Conservation (phyloP, 208 protist species). For the Trypanosoma cruzi region DNA sequence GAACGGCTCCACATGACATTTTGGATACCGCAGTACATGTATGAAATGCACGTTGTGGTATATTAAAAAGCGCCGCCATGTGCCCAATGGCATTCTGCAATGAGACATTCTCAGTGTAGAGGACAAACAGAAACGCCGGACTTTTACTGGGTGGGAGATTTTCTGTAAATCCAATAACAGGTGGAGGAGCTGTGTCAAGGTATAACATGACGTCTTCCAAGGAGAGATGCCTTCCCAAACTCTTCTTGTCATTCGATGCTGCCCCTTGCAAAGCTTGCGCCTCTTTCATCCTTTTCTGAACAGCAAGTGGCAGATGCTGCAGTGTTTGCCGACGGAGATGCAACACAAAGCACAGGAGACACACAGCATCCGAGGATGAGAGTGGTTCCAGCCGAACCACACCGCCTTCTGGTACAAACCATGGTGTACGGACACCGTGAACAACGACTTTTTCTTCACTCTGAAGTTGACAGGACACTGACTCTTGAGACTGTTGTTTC, state of each 20-base stretch:
- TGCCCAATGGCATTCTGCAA: slow-evolving; percentile 79
- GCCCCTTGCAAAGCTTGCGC: background rate
- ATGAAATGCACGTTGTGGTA: slow-evolving; percentile 64
- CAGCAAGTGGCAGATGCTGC: slow-evolving; percentile 31
- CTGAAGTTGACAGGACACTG: background rate
- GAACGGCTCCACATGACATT: slow-evolving; percentile 71
- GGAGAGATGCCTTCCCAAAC: slow-evolving; percentile 27
- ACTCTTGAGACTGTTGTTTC: background rate
- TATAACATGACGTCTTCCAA: slow-evolving; percentile 61
- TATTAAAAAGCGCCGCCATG: slow-evolving; percentile 62
- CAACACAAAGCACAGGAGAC: slow-evolving; percentile 61
- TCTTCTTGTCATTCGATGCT: background rate
- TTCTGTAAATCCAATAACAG: slow-evolving; percentile 75
- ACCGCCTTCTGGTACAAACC: slow-evolving; percentile 57
- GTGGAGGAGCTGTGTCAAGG: slow-evolving; percentile 67
- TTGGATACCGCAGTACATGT: slow-evolving; percentile 73
- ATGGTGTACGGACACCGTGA: slow-evolving; percentile 38
- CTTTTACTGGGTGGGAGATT: slow-evolving; percentile 29
- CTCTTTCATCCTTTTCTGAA: slow-evolving; percentile 23
- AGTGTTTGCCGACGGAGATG: slow-evolving; percentile 56
- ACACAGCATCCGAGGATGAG: slow-evolving; percentile 40
- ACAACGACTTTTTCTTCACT: slow-evolving; percentile 14
- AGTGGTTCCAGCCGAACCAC: slow-evolving; percentile 55
- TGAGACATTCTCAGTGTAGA: slow-evolving; percentile 85
- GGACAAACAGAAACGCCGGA: slow-evolving; percentile 79